These are phyloP conservation scores for Oryza rufipogon DNA, from an alignment of 176 grass and related monocot species.

Conservation along the genomic window DNA sequence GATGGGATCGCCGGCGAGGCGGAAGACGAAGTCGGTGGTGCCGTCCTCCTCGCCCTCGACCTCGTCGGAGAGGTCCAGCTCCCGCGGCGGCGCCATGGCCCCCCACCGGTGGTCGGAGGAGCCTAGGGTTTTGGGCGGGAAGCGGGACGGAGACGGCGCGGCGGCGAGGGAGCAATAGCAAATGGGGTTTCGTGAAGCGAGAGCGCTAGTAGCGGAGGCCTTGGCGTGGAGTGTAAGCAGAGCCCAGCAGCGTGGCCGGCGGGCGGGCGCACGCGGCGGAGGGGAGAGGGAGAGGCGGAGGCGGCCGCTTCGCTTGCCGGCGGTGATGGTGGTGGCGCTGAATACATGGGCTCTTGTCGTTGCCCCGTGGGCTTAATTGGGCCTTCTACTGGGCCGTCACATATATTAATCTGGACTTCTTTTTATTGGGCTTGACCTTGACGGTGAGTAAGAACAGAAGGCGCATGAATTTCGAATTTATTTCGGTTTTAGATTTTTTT, in stretches of 20 bases:
- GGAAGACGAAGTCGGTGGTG: conserved; percentile 81
- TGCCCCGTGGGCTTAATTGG: not conserved
- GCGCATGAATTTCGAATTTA: not conserved
- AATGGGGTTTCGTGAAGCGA: not conserved
- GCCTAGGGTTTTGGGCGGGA: conserved; percentile 39
- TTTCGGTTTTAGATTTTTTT: too few relatives aligned
- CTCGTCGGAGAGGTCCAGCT: conserved; percentile 67
- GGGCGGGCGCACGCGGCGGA: not conserved
- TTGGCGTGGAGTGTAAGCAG: conserved; percentile 12
- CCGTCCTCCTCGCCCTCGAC: conserved; percentile 66
- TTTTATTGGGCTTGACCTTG: too few relatives aligned
- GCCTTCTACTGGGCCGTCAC: not conserved
- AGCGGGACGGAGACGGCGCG: not conserved
- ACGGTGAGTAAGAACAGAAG: too few relatives aligned
- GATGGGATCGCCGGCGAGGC: conserved; percentile 77
- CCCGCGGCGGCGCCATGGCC: conserved; percentile 50
- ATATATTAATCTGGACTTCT: too few relatives aligned
- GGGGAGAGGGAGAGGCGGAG: not conserved
- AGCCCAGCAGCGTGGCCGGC: conserved; percentile 26
- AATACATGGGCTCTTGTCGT: not conserved
- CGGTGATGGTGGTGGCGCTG: not conserved
- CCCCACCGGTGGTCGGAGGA: not conserved
- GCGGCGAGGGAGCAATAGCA: not conserved
- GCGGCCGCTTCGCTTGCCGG: conserved; percentile 2
- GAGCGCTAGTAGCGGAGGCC: not conserved